Evolutionary conservation across 257 asterid genomes (phyloP).

Genomic region (Paulownia fortunei): DNA sequence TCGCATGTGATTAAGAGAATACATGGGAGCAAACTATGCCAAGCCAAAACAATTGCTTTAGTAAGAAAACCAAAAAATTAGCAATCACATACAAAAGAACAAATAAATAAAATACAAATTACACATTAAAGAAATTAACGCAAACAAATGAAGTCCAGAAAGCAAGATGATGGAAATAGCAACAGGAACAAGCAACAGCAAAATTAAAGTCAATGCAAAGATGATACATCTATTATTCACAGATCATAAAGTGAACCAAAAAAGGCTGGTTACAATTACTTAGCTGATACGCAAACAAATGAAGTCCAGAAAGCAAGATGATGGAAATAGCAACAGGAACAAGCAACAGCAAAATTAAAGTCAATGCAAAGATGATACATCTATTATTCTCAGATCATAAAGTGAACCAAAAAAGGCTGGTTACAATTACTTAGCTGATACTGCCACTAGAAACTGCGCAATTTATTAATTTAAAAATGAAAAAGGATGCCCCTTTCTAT

Average conservation of each 20-base stretch:
- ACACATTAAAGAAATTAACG: neutral
- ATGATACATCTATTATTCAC: neutral
- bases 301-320: conserved; percentile 1
- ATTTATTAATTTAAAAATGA: neutral
- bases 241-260: neutral
- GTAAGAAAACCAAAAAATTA: neutral
- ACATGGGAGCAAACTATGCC: neutral
- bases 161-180: neutral
- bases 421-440: conserved; percentile 11
- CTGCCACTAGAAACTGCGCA: conserved; percentile 18
- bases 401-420: conserved; percentile 9
- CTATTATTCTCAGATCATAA: neutral
- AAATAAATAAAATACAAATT: neutral
- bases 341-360: conserved; percentile 3
- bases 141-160: neutral
- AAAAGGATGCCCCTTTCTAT: neutral
- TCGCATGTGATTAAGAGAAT: conserved; percentile 14
- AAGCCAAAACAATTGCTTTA: conserved; percentile 4
- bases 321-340: neutral
- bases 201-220: neutral
- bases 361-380: neutral
- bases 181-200: neutral
- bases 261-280: conserved; percentile 16
- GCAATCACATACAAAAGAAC: neutral
- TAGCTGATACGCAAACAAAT: conserved; percentile 3